Conservation (phyloP, 306 rosid species). For the Oxytropis ochrocephala region DNA sequence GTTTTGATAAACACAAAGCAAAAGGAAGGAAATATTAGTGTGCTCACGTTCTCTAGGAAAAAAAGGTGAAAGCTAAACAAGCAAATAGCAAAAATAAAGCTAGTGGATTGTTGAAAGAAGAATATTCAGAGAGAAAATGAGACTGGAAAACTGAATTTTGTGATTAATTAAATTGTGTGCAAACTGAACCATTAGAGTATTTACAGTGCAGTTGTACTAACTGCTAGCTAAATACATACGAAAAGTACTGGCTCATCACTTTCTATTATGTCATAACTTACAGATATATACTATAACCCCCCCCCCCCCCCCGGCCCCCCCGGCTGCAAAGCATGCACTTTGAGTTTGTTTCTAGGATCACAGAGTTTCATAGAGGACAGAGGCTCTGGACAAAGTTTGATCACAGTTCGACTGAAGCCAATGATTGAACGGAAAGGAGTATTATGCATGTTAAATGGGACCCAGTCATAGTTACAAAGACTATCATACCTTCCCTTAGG, state of each 20-base stretch:
- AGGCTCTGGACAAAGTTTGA: no score
- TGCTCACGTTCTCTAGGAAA: not conserved
- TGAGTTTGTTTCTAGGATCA: no score
- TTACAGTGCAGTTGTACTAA: not conserved
- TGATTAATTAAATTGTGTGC: no score
- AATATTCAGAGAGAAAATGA: not conserved
- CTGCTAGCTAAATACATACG: not conserved
- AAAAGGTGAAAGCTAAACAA: constrained; percentile 3
- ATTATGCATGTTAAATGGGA: not conserved
- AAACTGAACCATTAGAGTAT: not conserved
- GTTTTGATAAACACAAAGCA: constrained; percentile 9
- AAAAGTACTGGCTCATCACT: not conserved
- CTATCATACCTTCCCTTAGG: not conserved
- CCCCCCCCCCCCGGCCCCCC: no score
- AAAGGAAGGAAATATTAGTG: constrained; percentile 22
- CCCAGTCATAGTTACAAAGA: not conserved
- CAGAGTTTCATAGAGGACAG: no score
- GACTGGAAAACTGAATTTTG: not conserved
- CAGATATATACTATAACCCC: not conserved
- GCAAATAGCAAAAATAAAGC: constrained; percentile 4
- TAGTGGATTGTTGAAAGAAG: not conserved
- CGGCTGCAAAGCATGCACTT: no score
- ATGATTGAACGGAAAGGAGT: constrained; percentile 1
- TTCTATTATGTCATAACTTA: not conserved
- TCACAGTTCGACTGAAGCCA: not conserved